Base-by-base conservation (phyloP, 331 rosid species). In the Acacia concinna region DNA sequence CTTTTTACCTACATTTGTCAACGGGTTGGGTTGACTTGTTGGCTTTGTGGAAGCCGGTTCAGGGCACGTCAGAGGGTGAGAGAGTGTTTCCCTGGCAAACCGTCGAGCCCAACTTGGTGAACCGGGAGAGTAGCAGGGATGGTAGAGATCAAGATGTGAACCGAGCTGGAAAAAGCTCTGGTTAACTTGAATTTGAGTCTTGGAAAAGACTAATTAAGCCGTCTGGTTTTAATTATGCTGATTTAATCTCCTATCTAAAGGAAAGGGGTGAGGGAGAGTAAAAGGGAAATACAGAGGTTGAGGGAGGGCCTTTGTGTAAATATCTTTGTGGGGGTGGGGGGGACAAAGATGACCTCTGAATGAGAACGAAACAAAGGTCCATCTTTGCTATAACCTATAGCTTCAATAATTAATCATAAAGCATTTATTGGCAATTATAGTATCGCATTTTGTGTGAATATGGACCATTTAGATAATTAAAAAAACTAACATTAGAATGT, bases 161-260 rank as follows among this genome's bases (percentile, higher is more conserved):
- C 41, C 73, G 3, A 63, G 44, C 31, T 8, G 6, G 6, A 2
- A 8, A 81, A 66, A 31, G 69, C 44, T 0, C 69, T 30, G 47
- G 25, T 87, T 20, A 65, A 86, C 43, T 62, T 89, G 80, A 86
- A 89, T 4, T 82, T 87, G 73, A 79, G 82, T 23, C 91, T 91
- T 5, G 89, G 80, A 5, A 15, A 62, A 31, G 40, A 56, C 40
- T 62, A 60, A 14, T 1, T 1, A 51, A 20, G 8, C 27, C 3
- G 8, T n/a, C n/a, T 17, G 59, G 2, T 71, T 54, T 25, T 75
- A 6, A 15, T 68, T 20, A n/a, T n/a, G n/a, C n/a, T 14, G 2
- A 0, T 15, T 3, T 8, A 0, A 3, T n/a, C 30, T 17, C 47
- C 44, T 1, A 9, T 20, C 34, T 8, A 10, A 43, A 43, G n/a